A percentile compares a stretch with the other conserved stretches of the same genome.
phyloP scores from a whole-genome alignment of 1,284 basidiomycete genomes.

The Golubevia sp. region DNA sequence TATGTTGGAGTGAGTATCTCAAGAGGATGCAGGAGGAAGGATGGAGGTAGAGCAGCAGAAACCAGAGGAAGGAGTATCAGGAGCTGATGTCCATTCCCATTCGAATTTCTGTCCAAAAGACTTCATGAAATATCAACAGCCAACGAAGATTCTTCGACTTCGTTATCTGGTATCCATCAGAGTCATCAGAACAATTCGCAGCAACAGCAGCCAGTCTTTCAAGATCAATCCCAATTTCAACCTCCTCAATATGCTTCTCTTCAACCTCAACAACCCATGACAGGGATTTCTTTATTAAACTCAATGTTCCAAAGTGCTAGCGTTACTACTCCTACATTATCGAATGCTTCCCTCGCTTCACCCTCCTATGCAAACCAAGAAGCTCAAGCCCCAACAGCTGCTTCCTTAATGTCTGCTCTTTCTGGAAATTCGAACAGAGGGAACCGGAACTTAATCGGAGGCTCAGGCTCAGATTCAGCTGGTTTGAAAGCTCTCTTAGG shows the following conservation, averaged over 20 bases:
- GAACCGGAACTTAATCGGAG: background rate
- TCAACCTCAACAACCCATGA: background rate
- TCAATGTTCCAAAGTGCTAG: conserved; percentile 8
- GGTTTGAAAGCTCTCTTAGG: conserved; percentile 15
- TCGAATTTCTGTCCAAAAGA: conserved; percentile 6
- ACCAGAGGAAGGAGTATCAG: no score
- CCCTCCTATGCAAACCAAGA: no score
- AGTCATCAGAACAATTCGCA: background rate
- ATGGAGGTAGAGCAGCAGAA: no score
- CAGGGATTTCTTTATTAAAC: conserved; percentile 9
- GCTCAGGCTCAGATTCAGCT: no score
- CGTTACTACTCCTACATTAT: no score
- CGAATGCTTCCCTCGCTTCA: no score
- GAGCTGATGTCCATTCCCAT: background rate
- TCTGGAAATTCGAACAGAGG: background rate
- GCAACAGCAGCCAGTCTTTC: background rate
- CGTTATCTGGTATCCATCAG: background rate
- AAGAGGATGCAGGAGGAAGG: no score
- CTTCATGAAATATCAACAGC: conserved; percentile 6
- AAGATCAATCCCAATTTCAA: background rate
- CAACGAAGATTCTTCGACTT: conserved; percentile 13
- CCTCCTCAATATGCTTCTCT: background rate
- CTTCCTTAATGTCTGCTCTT: background rate
- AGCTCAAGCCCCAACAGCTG: no score
- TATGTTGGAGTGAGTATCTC: conserved; percentile 21